A percentile compares a stretch with the other conserved stretches of the same genome.
These are phyloP conservation scores for Beauveria pseudobassiana DNA, from an alignment of 2,329 filamentous ascomycete genomes.

Conservation along the genomic window DNA sequence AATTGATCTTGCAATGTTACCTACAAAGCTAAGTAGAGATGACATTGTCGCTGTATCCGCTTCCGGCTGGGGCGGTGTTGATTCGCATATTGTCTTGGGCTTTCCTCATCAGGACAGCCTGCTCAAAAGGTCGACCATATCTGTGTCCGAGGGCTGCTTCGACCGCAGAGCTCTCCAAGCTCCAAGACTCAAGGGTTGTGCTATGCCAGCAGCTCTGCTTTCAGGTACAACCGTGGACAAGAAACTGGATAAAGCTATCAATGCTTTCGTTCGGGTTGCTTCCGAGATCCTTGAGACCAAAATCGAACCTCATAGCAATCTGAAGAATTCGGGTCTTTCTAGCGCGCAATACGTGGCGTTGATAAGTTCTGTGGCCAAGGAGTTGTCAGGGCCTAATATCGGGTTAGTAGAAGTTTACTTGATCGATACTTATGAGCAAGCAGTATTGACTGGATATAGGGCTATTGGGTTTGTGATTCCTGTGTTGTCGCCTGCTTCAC, in stretches of 20 bases:
- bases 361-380: not conserved
- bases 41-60: conserved; percentile 22
- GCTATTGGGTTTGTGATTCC: not conserved
- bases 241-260: not conserved
- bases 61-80: conserved; percentile 40
- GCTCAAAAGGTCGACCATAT: not conserved
- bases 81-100: conserved; percentile 38
- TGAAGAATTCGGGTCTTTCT: not conserved
- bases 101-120: conserved; percentile 13
- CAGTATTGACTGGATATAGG: not conserved
- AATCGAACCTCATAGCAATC: not conserved
- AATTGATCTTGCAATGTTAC: not conserved
- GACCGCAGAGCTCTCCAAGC: not conserved
- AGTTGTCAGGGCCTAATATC: not conserved
- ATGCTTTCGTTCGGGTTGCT: not conserved
- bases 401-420: not conserved
- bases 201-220: not conserved
- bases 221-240: not conserved
- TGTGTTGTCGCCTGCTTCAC: not conserved
- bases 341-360: not conserved
- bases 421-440: not conserved
- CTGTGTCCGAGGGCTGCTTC: not conserved
- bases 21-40: not conserved
- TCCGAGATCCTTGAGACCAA: not conserved
- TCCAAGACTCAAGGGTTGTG: not conserved